These are phyloP conservation scores for Garcia nutans DNA, from an alignment of 345 rosid genomes.

Conservation along the genomic window DNA sequence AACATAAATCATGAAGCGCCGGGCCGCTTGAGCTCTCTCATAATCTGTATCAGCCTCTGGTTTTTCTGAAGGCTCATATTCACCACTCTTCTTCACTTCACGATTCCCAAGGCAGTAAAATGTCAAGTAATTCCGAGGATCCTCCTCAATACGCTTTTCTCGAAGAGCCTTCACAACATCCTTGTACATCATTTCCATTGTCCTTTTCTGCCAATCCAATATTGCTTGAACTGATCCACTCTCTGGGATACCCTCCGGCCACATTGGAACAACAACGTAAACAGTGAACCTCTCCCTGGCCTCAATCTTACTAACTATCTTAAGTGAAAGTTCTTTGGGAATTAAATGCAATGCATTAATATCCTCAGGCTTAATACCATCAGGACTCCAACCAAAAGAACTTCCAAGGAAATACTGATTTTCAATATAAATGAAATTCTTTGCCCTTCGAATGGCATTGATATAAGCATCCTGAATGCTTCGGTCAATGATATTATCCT, in stretches of 20 bases:
- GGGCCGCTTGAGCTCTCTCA: constrained; percentile 82
- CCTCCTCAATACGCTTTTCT: constrained; percentile 65
- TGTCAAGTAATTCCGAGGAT: constrained; percentile 84
- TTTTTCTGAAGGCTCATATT: constrained; percentile 74
- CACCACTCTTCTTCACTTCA: constrained; percentile 82
- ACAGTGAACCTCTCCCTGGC: constrained; percentile 83
- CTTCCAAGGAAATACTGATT: constrained; percentile 97
- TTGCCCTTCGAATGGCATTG: constrained; percentile 92
- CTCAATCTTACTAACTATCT: constrained; percentile 91
- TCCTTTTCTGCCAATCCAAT: constrained; percentile 93
- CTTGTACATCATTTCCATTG: constrained; percentile 95
- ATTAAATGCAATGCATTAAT: constrained; percentile 81
- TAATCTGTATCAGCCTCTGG: constrained; percentile 90
- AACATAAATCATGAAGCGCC: constrained; percentile 98
- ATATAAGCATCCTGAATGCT: constrained; percentile 97
- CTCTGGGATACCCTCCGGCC: constrained; percentile 99
- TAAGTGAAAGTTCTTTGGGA: constrained; percentile 91
- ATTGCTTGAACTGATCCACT: constrained; percentile 92
- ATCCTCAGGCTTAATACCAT: constrained; percentile 85
- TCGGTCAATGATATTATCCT: constrained; percentile 91
- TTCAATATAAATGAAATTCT: constrained; percentile 87
- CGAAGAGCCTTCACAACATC: constrained; percentile 72
- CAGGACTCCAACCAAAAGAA: constrained; percentile 80
- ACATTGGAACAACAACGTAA: constrained; percentile 91
- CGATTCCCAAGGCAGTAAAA: constrained; percentile 96